Base-by-base conservation (phyloP, 129 eudicot species). In the Lactuca saligna region DNA sequence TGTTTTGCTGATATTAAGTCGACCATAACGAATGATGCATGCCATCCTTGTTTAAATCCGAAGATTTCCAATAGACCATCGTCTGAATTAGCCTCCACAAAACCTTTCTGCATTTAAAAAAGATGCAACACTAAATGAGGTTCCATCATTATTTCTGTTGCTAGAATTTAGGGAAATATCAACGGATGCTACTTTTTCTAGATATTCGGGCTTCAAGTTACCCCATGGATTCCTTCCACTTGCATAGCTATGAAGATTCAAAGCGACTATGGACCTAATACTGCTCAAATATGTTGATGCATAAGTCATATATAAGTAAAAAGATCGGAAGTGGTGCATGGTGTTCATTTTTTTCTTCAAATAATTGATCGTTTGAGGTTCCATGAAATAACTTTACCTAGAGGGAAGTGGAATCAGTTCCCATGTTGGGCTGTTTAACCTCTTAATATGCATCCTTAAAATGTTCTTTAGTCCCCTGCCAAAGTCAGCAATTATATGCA, bases 11-110 rank as follows among this genome's bases (percentile, higher is more conserved):
- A 80, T 37, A 89, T 89, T 9, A 87, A 82, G 73, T 93, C 99
- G 16, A 70, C 96, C 95, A 93, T 93, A 66, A 93, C 99, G 54
- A 87, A 85, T 12, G 99, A 89, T 63, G 98, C 98, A 78, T 93
- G 99, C 99, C 99, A 93, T 78, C 99, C 99, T 53, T 93, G 97
- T 78, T 93, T 93, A 42, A 93, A 73, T 66, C 99, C 99, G 54
- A 93, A 93, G 31, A 93, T 77, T 82, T 93, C 99, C 68, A 93
- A 29, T 57, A 81, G 82, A 64, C 97, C 97, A 53, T 93, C 99
- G 70, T 93, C 99, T 12, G 82, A 83, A 29, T 85, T 85, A 46
- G 99, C 95, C 75, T 85, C 90, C 44, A 93, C 99, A 65, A 93
- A 93, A 50, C 99, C 99, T 85, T 83, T 93, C 99, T 93, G 83